A percentile compares a stretch with the other conserved stretches of the same genome.
These are phyloP conservation scores for Penicillium maclennaniae DNA, from an alignment of 495 filamentous ascomycete species.

Conservation along the genomic window DNA sequence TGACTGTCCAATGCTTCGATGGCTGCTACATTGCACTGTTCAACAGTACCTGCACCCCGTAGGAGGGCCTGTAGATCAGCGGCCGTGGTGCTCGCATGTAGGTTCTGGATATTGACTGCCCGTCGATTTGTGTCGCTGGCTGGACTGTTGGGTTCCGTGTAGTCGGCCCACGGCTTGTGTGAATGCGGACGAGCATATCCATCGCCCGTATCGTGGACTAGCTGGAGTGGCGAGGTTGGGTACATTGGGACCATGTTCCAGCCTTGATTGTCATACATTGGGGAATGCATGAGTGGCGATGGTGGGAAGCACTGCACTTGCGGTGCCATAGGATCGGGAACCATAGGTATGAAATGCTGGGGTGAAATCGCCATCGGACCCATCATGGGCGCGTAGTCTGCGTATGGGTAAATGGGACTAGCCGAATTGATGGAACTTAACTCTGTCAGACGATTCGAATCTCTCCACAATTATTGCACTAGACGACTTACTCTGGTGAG, in stretches of 20 bases:
- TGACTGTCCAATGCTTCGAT: constrained; percentile 14
- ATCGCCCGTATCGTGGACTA: constrained; percentile 7
- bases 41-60: constrained; percentile 22
- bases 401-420: constrained; percentile 24
- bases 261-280: constrained; percentile 28
- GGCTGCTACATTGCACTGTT: constrained; percentile 29
- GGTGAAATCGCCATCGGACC: constrained; percentile 23
- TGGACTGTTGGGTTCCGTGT: constrained; percentile 7
- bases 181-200: constrained; percentile 9
- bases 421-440: constrained; percentile 25
- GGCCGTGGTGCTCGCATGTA: constrained; percentile 22
- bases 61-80: constrained; percentile 23
- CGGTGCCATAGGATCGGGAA: constrained; percentile 26
- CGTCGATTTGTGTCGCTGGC: constrained; percentile 11
- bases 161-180: constrained; percentile 9
- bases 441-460: neutral
- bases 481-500: constrained; percentile 34
- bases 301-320: constrained; percentile 28
- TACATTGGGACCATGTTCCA: constrained; percentile 34
- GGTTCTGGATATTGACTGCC: constrained; percentile 29
- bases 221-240: constrained; percentile 26
- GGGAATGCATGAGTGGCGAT: constrained; percentile 29
- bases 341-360: constrained; percentile 32
- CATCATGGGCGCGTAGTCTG: constrained; percentile 32
- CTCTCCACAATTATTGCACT: neutral